Evolutionary conservation across 345 rosid genomes (phyloP).

Genomic region (Pugionium cornutum): DNA sequence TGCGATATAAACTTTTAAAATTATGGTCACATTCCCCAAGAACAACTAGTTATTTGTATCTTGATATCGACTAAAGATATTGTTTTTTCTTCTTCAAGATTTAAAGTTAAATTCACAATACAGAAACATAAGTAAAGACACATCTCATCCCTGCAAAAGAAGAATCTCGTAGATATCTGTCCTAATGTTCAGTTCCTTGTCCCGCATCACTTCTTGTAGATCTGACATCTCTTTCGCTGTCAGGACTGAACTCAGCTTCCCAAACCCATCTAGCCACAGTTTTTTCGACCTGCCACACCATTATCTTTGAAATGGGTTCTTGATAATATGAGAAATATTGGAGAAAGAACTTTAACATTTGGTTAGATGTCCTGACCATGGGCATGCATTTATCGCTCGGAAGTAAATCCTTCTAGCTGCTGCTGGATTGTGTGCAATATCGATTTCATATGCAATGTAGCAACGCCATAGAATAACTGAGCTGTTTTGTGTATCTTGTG

Average conservation of each 20-base stretch:
- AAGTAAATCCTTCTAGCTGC: constrained; percentile 79
- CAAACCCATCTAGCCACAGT: constrained; percentile 93
- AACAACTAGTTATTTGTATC: too few relatives aligned
- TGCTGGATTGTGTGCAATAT: constrained; percentile 54
- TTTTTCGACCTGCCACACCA: constrained; percentile 68
- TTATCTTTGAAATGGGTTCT: constrained; percentile 14
- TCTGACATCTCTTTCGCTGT: constrained; percentile 85
- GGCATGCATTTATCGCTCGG: constrained; percentile 93
- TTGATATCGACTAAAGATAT: too few relatives aligned
- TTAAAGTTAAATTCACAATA: too few relatives aligned
- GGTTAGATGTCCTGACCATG: constrained; percentile 58
- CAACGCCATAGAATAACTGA: constrained; percentile 87
- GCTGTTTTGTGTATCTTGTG: constrained; percentile 51
- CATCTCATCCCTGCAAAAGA: constrained; percentile 61
- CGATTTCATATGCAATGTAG: constrained; percentile 80
- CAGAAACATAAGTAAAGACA: too few relatives aligned
- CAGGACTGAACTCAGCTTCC: constrained; percentile 56
- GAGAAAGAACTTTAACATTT: not conserved
- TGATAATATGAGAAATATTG: not conserved
- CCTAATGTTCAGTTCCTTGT: constrained; percentile 85
- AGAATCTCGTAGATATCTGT: constrained; percentile 98
- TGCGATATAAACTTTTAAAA: too few relatives aligned
- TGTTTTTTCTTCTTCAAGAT: too few relatives aligned
- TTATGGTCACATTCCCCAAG: too few relatives aligned
- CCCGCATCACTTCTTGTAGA: constrained; percentile 96